Base-by-base conservation (phyloP, 768 basidiomycete species). In the Mycena rosella region DNA sequence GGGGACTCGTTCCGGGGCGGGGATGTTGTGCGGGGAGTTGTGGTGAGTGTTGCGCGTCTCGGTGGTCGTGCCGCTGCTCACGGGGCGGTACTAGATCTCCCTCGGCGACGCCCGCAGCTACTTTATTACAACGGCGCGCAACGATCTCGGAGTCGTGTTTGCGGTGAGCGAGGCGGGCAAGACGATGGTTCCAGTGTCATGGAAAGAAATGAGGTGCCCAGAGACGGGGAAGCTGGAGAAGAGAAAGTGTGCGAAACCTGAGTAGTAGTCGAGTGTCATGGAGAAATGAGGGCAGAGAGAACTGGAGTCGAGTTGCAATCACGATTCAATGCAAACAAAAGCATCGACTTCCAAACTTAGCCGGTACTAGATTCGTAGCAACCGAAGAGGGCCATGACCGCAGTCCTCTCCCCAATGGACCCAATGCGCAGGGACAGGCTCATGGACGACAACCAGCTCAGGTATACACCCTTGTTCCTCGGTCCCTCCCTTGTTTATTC, bases 1-100 rank as follows among this genome's bases (percentile, higher is more conserved):
- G 89, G 90, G 34, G 93, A 96, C 72, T 97, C 95, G 74, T 98
- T 97, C 78, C 86, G 96, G 27, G 94, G 94, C 0, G 95, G 96
- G 17, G 96, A 98, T 75, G 93, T 96, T 55, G 91, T 98, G 34
- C 88, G 91, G 65, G 95, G 94, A 17, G 76, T 92, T 42, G 95
- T 97, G 74, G 96, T 96, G 76, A 76, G 91, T 84, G 24, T 15
- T 29, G 27, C 38, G 45, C 47, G 22, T 9, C 26, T 26, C 5
- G 17, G 15, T 56, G 44, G 22, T n/a, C n/a, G n/a, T n/a, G n/a
- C 0, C 29, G 6, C 48, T 60, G 24, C 34, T 67, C 32, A 63
- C 30, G 42, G 15, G 20, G n/a, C n/a, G n/a, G n/a, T 15, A 40
- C 26, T 65, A 96, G 96, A 94, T 96, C 54, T 96, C 96, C 20